Percentiles rank a stretch among this genome's conserved stretches.
These are phyloP conservation scores for Magnaporthiopsis incrustans DNA, from an alignment of 2,329 filamentous ascomycete genomes.

Conservation along the genomic window DNA sequence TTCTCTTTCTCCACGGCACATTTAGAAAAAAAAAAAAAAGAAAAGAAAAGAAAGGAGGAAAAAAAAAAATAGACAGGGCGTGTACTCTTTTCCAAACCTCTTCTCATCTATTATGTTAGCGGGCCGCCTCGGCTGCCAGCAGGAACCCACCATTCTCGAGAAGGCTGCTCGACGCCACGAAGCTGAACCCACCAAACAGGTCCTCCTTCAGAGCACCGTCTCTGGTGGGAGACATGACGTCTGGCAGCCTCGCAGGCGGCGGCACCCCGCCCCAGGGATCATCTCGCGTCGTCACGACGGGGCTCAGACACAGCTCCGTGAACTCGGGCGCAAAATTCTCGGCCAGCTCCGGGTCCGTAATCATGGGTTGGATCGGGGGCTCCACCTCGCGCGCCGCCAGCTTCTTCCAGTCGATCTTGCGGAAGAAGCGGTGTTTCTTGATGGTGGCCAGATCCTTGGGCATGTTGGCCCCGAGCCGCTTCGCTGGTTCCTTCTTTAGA, in stretches of 20 bases:
- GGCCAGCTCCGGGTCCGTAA: conserved; percentile 90
- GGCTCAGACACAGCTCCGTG: conserved; percentile 75
- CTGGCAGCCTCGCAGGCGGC: conserved; percentile 20
- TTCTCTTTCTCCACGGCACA: too few species aligned
- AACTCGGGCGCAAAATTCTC: conserved; percentile 97
- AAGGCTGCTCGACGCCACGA: conserved; percentile 50
- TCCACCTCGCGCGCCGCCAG: conserved; percentile 75
- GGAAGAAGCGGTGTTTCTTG: conserved; percentile 93
- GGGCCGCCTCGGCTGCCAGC: conserved; percentile 2
- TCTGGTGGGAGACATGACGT: conserved; percentile 4
- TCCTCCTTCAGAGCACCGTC: conserved; percentile 34
- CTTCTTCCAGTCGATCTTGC: conserved; percentile 89
- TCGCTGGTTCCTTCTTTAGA: conserved; percentile 83
- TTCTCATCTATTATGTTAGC: neutral
- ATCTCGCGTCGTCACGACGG: conserved; percentile 45
- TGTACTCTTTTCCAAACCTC: too few species aligned
- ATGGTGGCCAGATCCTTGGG: conserved; percentile 78
- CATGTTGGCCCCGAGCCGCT: conserved; percentile 82
- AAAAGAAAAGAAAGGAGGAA: too few species aligned
- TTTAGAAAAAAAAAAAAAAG: too few species aligned
- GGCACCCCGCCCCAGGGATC: conserved; percentile 16
- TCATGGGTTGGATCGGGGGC: conserved; percentile 84
- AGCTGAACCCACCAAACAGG: conserved; percentile 57
- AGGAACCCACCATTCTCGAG: conserved; percentile 34
- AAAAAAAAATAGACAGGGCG: too few species aligned